Conservation (phyloP, 306 rosid species). For the Quercus agrifolia region DNA sequence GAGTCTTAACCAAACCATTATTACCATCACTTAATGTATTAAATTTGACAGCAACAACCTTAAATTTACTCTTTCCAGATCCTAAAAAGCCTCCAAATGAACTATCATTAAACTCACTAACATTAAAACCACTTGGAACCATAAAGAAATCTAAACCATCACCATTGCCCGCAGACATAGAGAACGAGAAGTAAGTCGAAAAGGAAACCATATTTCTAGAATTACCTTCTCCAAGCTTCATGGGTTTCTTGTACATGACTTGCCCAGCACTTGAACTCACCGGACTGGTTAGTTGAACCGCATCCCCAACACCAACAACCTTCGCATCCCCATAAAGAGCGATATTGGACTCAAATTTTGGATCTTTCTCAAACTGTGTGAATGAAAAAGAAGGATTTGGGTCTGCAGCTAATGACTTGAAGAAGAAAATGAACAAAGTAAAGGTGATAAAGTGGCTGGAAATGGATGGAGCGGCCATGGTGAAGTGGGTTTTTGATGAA, state of each 20-base stretch:
- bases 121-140: conserved; percentile 55
- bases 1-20: conserved; percentile 35
- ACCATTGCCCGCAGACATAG: conserved; percentile 39
- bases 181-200: conserved; percentile 68
- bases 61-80: conserved; percentile 28
- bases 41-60: conserved; percentile 45
- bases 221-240: conserved; percentile 58
- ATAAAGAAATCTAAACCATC: conserved; percentile 72
- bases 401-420: conserved; percentile 39
- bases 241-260: conserved; percentile 59
- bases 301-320: conserved; percentile 49
- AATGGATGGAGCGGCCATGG: conserved; percentile 55
- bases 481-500: conserved; percentile 51
- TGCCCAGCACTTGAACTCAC: conserved; percentile 47
- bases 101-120: conserved; percentile 39
- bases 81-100: conserved; percentile 45
- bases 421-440: conserved; percentile 40
- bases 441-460: conserved; percentile 29
- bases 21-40: conserved; percentile 31
- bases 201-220: conserved; percentile 57
- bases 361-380: conserved; percentile 53
- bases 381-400: conserved; percentile 55
- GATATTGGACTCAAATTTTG: conserved; percentile 44
- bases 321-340: conserved; percentile 67
- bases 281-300: conserved; percentile 51